phyloP scores from a whole-genome alignment of 2,329 filamentous ascomycete genomes.

The Zarea fungicola region DNA sequence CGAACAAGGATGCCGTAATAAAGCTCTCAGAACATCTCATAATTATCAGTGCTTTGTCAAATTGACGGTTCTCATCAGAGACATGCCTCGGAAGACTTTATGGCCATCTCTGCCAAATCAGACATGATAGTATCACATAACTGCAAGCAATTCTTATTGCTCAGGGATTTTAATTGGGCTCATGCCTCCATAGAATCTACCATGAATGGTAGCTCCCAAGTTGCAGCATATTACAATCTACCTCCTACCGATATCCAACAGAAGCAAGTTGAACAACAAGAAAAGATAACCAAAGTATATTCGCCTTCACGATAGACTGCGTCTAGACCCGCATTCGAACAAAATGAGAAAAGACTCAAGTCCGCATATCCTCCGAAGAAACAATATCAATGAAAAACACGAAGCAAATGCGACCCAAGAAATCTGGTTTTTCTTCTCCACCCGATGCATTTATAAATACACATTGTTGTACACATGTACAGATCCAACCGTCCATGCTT shows the following conservation, averaged over 20 bases:
- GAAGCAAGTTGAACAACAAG: background rate
- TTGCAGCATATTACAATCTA: too few species aligned
- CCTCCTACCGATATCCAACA: background rate
- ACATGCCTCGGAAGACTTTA: too few species aligned
- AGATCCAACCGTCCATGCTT: background rate
- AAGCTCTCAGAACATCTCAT: too few species aligned
- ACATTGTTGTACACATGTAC: conserved; percentile 9
- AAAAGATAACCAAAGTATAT: background rate
- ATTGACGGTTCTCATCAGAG: too few species aligned
- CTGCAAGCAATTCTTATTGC: too few species aligned
- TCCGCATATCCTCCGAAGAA: background rate
- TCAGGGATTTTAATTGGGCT: too few species aligned
- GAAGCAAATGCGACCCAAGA: conserved; percentile 6
- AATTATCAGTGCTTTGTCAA: too few species aligned
- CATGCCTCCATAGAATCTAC: too few species aligned
- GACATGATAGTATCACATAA: too few species aligned
- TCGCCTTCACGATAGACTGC: background rate
- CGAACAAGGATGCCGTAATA: too few species aligned
- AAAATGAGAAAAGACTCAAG: background rate
- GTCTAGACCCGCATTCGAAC: background rate
- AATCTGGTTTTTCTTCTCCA: background rate
- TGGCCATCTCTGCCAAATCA: too few species aligned
- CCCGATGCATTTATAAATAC: conserved; percentile 11
- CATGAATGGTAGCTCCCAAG: too few species aligned
- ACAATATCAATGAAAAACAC: background rate